These are phyloP conservation scores for Alternaria solani DNA, from an alignment of 2,329 filamentous ascomycete genomes.

Conservation along the genomic window DNA sequence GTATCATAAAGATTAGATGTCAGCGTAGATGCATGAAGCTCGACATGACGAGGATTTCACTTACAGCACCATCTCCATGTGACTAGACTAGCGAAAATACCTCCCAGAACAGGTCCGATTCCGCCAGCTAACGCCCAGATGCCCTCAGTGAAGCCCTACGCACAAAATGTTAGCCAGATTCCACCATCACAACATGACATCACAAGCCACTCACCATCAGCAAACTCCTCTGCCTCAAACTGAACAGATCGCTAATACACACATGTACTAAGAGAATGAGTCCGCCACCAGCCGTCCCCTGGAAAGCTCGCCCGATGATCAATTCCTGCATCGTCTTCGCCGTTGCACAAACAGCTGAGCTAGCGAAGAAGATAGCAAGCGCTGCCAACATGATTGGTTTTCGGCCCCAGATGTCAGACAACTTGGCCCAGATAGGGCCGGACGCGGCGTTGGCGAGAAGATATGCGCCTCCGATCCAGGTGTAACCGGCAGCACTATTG, in stretches of 20 bases:
- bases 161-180: neutral
- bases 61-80: conserved; percentile 62
- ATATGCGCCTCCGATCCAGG: conserved; percentile 80
- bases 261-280: conserved; percentile 70
- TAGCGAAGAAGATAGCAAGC: conserved; percentile 67
- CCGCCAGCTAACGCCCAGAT: conserved; percentile 65
- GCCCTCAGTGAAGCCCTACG: conserved; percentile 57
- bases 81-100: conserved; percentile 56
- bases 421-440: conserved; percentile 74
- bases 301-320: conserved; percentile 67
- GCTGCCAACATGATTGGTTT: conserved; percentile 62
- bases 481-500: conserved; percentile 72
- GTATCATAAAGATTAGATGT: neutral
- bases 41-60: conserved; percentile 13
- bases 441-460: conserved; percentile 73
- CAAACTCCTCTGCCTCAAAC: conserved; percentile 60
- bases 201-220: conserved; percentile 47
- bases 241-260: conserved; percentile 70
- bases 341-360: conserved; percentile 66
- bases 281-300: conserved; percentile 70
- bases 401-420: conserved; percentile 66
- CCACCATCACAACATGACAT: neutral
- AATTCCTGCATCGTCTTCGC: conserved; percentile 66
- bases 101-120: conserved; percentile 62
- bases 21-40: neutral